phyloP scores from a whole-genome alignment of 805 yeast species.

The Kockiozyma suomiensis region DNA sequence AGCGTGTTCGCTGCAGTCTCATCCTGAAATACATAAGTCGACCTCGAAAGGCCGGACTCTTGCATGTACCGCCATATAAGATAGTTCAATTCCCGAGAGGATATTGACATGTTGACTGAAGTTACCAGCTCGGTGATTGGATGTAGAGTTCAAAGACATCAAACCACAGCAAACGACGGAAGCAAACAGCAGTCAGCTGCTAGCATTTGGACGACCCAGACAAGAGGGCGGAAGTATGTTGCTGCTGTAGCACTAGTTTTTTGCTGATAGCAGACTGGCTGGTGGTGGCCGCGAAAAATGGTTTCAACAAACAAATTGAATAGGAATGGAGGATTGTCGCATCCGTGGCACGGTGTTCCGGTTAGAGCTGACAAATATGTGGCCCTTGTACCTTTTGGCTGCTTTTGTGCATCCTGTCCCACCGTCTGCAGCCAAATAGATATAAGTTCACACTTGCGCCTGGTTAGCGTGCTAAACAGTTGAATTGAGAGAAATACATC shows the following conservation, averaged over 20 bases:
- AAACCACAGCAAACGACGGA: slow-evolving; percentile 8
- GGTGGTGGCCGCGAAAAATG: background rate
- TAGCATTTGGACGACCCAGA: background rate
- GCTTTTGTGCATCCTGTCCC: background rate
- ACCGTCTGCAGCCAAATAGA: background rate
- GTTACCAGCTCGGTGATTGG: slow-evolving; percentile 7
- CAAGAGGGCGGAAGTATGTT: background rate
- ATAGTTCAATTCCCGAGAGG: slow-evolving; percentile 84
- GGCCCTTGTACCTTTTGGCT: background rate
- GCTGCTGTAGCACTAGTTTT: background rate
- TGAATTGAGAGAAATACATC: too few species aligned
- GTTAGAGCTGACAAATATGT: background rate
- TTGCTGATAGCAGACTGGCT: background rate
- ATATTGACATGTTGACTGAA: slow-evolving; percentile 43
- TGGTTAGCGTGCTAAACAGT: too few species aligned
- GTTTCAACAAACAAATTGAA: background rate
- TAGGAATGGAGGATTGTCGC: background rate
- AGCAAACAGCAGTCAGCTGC: slow-evolving; percentile 1
- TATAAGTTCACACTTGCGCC: too few species aligned
- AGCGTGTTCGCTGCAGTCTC: slow-evolving; percentile 64
- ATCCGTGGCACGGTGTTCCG: background rate
- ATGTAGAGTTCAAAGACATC: background rate
- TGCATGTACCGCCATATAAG: slow-evolving; percentile 90
- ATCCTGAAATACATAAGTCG: slow-evolving; percentile 79
- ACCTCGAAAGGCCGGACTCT: slow-evolving; percentile 65